Conservation (phyloP, 1,284 basidiomycete species). For the Tilletia horrida region DNA sequence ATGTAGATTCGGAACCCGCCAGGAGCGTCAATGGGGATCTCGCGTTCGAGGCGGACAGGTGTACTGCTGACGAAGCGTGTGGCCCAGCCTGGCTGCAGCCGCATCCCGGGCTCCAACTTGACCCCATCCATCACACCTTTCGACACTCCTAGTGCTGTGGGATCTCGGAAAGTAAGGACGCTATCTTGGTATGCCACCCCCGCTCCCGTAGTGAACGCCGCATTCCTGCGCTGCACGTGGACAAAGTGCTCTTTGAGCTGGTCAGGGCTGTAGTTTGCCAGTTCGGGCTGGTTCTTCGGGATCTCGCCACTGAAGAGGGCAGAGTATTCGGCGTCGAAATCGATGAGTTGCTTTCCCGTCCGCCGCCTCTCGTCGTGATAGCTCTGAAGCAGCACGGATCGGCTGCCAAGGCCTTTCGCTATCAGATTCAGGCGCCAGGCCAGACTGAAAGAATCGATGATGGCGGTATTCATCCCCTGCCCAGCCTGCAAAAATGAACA, state of each 20-base stretch:
- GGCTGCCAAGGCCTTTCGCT: constrained; percentile 56
- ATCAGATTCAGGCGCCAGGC: constrained; percentile 57
- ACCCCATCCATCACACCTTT: constrained; percentile 23
- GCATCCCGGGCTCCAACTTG: constrained; percentile 39
- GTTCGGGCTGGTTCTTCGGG: constrained; percentile 44
- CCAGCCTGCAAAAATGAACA: constrained; percentile 18
- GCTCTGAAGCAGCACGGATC: constrained; percentile 51
- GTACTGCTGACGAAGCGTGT: constrained; percentile 66
- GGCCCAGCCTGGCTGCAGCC: constrained; percentile 58
- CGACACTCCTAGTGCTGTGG: constrained; percentile 34
- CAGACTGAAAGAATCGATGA: constrained; percentile 57
- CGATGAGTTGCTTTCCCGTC: constrained; percentile 56
- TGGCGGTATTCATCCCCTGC: constrained; percentile 56
- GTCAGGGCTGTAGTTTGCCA: constrained; percentile 36
- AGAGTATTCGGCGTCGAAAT: constrained; percentile 56
- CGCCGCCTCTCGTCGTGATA: constrained; percentile 56
- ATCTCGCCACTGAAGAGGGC: constrained; percentile 55
- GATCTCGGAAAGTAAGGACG: constrained; percentile 45
- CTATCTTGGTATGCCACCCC: constrained; percentile 46
- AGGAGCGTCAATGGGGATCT: constrained; percentile 64
- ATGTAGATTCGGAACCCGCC: constrained; percentile 69
- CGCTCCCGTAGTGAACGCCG: constrained; percentile 49
- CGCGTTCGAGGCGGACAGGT: constrained; percentile 67
- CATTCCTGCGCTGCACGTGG: constrained; percentile 45
- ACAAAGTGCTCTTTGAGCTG: constrained; percentile 46